phyloP scores from a whole-genome alignment of 805 yeast species.

The Saccharomycopsis vini region DNA sequence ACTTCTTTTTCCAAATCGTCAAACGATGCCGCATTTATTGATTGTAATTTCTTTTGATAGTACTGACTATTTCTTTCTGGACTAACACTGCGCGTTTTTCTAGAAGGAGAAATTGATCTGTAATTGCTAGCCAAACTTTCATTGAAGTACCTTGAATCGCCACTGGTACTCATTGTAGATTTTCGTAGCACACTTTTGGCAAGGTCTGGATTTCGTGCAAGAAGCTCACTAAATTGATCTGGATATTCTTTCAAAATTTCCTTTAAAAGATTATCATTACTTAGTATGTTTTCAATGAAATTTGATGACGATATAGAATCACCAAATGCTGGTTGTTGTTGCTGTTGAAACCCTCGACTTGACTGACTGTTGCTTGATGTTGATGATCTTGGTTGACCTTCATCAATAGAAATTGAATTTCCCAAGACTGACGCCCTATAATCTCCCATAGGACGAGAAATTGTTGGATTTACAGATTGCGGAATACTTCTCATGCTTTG shows the following conservation, averaged over 20 bases:
- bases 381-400: not conserved
- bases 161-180: no score
- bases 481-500: no score
- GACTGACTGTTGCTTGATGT: not conserved
- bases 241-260: conserved; percentile 17
- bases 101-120: not conserved
- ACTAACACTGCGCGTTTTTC: conserved; percentile 3
- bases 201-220: conserved; percentile 17
- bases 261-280: no score
- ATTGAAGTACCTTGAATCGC: not conserved
- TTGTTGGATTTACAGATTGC: no score
- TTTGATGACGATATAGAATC: no score
- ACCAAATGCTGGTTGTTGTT: not conserved
- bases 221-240: conserved; percentile 13
- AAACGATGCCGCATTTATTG: conserved; percentile 21
- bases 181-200: no score
- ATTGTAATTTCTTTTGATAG: conserved; percentile 1
- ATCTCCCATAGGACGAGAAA: no score
- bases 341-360: not conserved
- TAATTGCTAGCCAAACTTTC: not conserved
- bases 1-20: conserved; percentile 29
- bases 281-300: no score
- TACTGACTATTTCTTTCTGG: not conserved
- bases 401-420: no score
- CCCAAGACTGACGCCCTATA: no score